Evolutionary conservation across 257 asterid genomes (phyloP).

Genomic region (Nicotiana tomentosiformis): DNA sequence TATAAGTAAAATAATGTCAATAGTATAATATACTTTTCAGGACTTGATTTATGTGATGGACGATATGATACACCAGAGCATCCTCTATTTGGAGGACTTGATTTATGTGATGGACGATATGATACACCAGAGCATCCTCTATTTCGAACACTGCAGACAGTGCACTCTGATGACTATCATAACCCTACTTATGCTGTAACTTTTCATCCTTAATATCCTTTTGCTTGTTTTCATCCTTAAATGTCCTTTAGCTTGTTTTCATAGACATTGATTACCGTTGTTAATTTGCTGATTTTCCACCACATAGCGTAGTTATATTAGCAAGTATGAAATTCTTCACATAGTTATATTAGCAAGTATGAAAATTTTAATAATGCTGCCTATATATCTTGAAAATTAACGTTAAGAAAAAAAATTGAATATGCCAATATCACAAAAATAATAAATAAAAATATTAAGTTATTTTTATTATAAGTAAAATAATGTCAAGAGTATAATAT

Average conservation of each 20-base stretch:
- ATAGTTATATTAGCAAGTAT: too few species aligned
- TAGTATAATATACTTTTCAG: too few species aligned
- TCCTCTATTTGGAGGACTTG: constrained; percentile 98
- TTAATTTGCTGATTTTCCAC: not conserved
- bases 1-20: too few species aligned
- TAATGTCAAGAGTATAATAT: too few species aligned
- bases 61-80: too few species aligned
- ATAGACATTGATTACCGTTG: not conserved
- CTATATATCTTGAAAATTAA: too few species aligned
- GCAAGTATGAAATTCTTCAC: not conserved
- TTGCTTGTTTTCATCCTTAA: not conserved
- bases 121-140: constrained; percentile 81
- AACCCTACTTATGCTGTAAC: constrained; percentile 84
- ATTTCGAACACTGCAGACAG: constrained; percentile 60
- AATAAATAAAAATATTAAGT: too few species aligned
- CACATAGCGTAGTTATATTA: not conserved
- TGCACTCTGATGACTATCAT: constrained; percentile 86
- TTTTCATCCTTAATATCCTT: constrained; percentile 10
- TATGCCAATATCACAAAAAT: too few species aligned
- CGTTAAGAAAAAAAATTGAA: too few species aligned
- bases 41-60: too few species aligned
- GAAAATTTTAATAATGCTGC: too few species aligned
- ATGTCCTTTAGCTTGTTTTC: not conserved
- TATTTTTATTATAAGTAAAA: too few species aligned
- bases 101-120: constrained; percentile 90